Evolutionary conservation across 306 rosid genomes (phyloP).

Genomic region (Glycyrrhiza uralensis): DNA sequence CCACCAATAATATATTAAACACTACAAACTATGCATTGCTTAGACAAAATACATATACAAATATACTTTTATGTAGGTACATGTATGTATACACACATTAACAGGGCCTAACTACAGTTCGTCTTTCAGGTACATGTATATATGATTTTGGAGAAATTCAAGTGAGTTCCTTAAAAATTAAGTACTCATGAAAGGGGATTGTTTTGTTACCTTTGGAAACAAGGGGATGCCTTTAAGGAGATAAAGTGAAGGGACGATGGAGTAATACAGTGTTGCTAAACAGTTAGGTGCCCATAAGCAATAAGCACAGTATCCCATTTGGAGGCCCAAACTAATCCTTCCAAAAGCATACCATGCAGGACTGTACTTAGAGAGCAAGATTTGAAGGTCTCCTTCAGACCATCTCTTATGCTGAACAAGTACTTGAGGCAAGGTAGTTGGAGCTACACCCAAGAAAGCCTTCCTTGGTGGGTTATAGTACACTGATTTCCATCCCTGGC

Average conservation of each 20-base stretch:
- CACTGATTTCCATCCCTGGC: conserved; percentile 72
- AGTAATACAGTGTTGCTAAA: conserved; percentile 52
- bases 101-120: background rate
- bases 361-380: conserved; percentile 57
- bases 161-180: background rate
- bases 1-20: conserved; percentile 4
- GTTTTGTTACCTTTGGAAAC: conserved; percentile 63
- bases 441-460: conserved; percentile 69
- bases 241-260: conserved; percentile 61
- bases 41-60: background rate
- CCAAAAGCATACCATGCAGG: conserved; percentile 56
- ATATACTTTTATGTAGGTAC: background rate
- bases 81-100: background rate
- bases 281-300: conserved; percentile 61
- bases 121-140: background rate
- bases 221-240: conserved; percentile 61
- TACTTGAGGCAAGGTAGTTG: conserved; percentile 46
- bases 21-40: background rate
- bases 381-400: conserved; percentile 75
- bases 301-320: conserved; percentile 50
- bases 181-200: background rate
- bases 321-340: conserved; percentile 58
- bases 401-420: conserved; percentile 83
- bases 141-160: background rate
- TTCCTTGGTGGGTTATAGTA: conserved; percentile 60